Evolutionary conservation across 768 basidiomycete genomes (phyloP).

Genomic region (Amyloporia xantha): DNA sequence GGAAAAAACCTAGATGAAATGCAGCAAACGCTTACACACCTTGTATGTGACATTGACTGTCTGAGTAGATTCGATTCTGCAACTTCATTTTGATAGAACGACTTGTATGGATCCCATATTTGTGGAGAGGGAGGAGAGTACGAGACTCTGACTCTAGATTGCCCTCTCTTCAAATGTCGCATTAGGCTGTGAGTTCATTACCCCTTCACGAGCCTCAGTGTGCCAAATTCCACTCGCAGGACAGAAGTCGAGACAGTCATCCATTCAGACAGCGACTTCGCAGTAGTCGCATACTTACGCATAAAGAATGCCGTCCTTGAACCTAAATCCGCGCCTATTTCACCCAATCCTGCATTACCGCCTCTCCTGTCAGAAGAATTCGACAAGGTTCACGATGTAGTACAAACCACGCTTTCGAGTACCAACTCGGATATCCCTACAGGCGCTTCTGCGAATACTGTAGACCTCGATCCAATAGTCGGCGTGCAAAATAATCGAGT

Average conservation of each 20-base stretch:
- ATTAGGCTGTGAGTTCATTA: constrained; percentile 56
- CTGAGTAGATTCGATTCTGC: neutral
- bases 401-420: constrained; percentile 1
- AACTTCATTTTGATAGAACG: constrained; percentile 43
- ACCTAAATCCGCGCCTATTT: constrained; percentile 35
- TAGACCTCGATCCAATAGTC: neutral
- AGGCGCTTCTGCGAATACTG: neutral
- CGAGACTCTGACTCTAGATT: constrained; percentile 87
- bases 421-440: neutral
- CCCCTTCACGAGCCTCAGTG: neutral
- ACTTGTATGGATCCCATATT: constrained; percentile 80
- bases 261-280: constrained; percentile 76
- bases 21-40: constrained; percentile 59
- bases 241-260: constrained; percentile 64
- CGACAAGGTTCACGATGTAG: constrained; percentile 9
- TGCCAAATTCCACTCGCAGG: no score
- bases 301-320: constrained; percentile 64
- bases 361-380: constrained; percentile 45
- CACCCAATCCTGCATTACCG: constrained; percentile 34
- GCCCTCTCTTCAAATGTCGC: constrained; percentile 76
- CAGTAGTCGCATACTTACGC: constrained; percentile 86
- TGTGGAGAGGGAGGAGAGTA: constrained; percentile 99
- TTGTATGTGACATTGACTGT: constrained; percentile 41
- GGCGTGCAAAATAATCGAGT: constrained; percentile 22
- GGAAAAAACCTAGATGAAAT: constrained; percentile 71